Evolutionary conservation across 257 asterid species (phyloP).

Genomic region (Solanum paucissectum): DNA sequence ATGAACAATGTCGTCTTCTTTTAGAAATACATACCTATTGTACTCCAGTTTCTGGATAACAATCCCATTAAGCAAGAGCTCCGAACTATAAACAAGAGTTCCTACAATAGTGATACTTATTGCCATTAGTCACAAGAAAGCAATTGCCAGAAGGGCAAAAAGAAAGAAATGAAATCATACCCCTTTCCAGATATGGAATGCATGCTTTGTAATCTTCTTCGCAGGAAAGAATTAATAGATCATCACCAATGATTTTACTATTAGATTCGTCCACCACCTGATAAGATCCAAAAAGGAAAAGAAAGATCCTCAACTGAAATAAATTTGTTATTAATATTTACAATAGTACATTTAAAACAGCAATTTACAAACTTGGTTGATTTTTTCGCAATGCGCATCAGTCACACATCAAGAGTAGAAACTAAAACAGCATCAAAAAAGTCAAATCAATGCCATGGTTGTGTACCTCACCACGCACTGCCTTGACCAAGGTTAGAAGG

Average conservation of each 20-base stretch:
- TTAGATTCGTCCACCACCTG: constrained; percentile 36
- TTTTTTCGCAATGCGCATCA: neutral
- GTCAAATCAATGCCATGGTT: neutral
- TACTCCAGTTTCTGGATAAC: constrained; percentile 57
- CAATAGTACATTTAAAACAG: neutral
- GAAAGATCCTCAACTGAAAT: neutral
- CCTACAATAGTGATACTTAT: constrained; percentile 35
- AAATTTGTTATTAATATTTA: neutral
- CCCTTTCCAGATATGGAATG: constrained; percentile 46
- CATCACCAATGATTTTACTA: constrained; percentile 20
- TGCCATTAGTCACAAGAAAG: constrained; percentile 6
- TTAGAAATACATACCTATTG: constrained; percentile 36
- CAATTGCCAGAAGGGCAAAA: neutral
- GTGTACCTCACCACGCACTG: constrained; percentile 63
- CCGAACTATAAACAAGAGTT: constrained; percentile 48
- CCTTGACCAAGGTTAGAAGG: constrained; percentile 47
- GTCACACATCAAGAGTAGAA: neutral
- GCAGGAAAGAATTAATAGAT: constrained; percentile 43
- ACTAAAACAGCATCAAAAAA: neutral
- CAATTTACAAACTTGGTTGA: neutral
- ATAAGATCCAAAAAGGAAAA: constrained; percentile 3
- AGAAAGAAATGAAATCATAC: constrained; percentile 17
- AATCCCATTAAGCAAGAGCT: constrained; percentile 73
- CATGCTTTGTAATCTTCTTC: constrained; percentile 49
- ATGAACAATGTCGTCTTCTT: neutral